Percentiles rank a stretch among this genome's conserved stretches.
Conservation (phyloP, 129 eudicot genomes). For the Saussurea involucrata region DNA sequence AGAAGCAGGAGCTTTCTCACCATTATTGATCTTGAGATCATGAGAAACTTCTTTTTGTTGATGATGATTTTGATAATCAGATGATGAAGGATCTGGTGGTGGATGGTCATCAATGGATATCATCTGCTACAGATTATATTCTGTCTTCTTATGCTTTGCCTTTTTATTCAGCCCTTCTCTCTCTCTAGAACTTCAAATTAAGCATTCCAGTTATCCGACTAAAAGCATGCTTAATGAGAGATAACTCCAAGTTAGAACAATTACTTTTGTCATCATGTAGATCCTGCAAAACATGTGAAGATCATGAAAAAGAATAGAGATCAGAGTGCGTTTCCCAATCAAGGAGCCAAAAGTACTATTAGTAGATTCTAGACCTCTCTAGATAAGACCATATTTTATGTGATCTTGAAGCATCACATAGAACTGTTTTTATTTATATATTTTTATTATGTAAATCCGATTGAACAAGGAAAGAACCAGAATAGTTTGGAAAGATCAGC, state of each 20-base stretch:
- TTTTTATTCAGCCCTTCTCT: background rate
- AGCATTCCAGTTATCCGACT: background rate
- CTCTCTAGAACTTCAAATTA: background rate
- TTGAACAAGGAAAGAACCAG: constrained; percentile 41
- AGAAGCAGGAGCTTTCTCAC: constrained; percentile 36
- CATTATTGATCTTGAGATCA: constrained; percentile 20
- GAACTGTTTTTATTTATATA: constrained; percentile 7
- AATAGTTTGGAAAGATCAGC: constrained; percentile 14
- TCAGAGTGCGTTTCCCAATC: background rate
- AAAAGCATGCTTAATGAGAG: background rate
- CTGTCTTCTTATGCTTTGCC: background rate
- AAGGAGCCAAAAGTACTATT: constrained; percentile 27
- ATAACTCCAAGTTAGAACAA: constrained; percentile 17
- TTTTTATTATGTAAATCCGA: constrained; percentile 13
- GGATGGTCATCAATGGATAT: constrained; percentile 69
- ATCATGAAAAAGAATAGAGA: constrained; percentile 16
- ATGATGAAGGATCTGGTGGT: constrained; percentile 37
- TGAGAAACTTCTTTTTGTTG: background rate
- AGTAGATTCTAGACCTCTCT: constrained; percentile 22
- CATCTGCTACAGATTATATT: constrained; percentile 54
- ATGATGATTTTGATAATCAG: background rate
- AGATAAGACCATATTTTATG: constrained; percentile 48
- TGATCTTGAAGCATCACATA: constrained; percentile 30
- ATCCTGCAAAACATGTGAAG: constrained; percentile 46
- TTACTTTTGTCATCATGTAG: constrained; percentile 24